Percentiles rank a stretch among this genome's conserved stretches.
Conservation (phyloP, 2,329 filamentous ascomycete genomes). For the Colletotrichum sp. region DNA sequence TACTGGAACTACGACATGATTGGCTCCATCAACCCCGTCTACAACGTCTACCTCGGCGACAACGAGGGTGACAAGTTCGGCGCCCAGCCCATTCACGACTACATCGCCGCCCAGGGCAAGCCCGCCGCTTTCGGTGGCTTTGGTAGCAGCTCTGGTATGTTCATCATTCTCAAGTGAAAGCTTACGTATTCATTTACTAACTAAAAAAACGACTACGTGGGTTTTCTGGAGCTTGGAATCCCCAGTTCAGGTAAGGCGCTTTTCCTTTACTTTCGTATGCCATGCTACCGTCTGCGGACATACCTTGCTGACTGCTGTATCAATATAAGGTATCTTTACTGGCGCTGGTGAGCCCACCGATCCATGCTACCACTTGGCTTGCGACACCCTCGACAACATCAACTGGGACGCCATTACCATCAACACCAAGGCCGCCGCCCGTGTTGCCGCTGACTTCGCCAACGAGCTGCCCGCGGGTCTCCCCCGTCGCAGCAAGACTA, state of each 20-base stretch:
- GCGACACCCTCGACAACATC: constrained; percentile 45
- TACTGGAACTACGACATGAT: constrained; percentile 80
- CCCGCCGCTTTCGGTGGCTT: constrained; percentile 37
- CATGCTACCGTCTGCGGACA: too few relatives aligned
- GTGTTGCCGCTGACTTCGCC: constrained; percentile 47
- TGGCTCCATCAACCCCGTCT: constrained; percentile 45
- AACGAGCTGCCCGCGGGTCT: constrained; percentile 37
- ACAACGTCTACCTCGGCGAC: constrained; percentile 44
- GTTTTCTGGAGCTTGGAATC: constrained; percentile 40
- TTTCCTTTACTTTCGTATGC: too few relatives aligned
- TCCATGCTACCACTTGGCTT: constrained; percentile 43
- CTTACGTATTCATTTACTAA: too few relatives aligned
- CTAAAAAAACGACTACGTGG: constrained; percentile 35
- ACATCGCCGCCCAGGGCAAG: constrained; percentile 39
- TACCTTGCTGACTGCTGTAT: too few relatives aligned
- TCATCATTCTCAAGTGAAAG: accelerated
- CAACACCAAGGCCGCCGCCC: constrained; percentile 53
- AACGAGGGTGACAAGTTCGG: constrained; percentile 40
- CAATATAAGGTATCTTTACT: constrained; percentile 39
- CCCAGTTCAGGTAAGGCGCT: too few relatives aligned
- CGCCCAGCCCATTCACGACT: constrained; percentile 37
- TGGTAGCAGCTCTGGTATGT: constrained; percentile 30
- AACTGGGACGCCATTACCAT: constrained; percentile 43
- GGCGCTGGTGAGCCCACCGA: constrained; percentile 40
- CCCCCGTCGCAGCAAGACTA: constrained; percentile 35